Evolutionary conservation across 768 basidiomycete species (phyloP).

Genomic region (Clitopilus passeckerianus): DNA sequence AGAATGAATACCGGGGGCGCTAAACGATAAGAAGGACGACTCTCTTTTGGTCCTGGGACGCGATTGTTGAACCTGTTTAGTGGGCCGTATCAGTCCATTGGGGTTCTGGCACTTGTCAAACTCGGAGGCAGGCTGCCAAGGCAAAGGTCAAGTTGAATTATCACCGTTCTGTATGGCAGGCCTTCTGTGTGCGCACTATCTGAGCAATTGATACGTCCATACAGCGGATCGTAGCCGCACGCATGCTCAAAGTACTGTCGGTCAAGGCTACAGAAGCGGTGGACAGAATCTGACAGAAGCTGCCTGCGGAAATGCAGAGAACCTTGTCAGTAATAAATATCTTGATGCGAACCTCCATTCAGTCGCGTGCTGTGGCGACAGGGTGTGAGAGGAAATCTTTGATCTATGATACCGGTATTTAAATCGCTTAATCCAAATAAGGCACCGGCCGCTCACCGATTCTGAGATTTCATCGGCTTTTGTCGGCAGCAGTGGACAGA

Average conservation of each 20-base stretch:
- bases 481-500: background rate
- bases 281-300: background rate
- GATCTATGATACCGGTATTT: background rate
- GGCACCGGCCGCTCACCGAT: background rate
- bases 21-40: background rate
- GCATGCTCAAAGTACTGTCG: background rate
- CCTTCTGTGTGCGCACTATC: too few relatives aligned
- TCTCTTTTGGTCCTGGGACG: too few relatives aligned
- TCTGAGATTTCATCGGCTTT: background rate
- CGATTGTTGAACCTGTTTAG: background rate
- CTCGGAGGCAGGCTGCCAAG: background rate
- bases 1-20: background rate
- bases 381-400: background rate
- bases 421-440: background rate
- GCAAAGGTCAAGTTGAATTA: background rate
- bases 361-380: background rate
- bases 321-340: background rate
- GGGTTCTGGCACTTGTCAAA: background rate
- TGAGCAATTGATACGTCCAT: too few relatives aligned
- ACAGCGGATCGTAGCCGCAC: background rate
- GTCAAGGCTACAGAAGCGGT: background rate
- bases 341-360: background rate
- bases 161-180: background rate
- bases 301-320: background rate
- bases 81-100: background rate